Percentiles rank a stretch among this genome's conserved stretches.
Conservation (phyloP, 2,329 filamentous ascomycete species). For the Monosporascus ibericus region DNA sequence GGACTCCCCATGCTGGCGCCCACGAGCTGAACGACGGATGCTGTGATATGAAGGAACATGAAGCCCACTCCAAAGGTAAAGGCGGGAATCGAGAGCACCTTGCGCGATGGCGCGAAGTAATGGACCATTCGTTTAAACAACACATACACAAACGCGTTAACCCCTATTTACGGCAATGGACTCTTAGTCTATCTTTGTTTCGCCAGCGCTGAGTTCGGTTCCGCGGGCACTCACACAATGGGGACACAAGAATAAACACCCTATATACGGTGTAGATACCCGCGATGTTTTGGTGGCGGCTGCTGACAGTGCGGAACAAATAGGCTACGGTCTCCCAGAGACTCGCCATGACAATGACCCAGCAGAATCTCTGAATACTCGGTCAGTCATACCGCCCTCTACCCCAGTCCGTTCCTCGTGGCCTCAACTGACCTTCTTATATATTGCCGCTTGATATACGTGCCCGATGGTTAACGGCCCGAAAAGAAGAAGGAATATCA, state of each 20-base stretch:
- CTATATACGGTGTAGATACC: conserved; percentile 19
- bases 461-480: conserved; percentile 11
- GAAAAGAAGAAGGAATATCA: conserved; percentile 23
- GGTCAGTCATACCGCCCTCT: background rate
- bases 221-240: conserved; percentile 15
- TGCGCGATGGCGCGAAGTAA: conserved; percentile 32
- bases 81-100: conserved; percentile 31
- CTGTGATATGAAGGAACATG: conserved; percentile 34
- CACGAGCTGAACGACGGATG: conserved; percentile 27
- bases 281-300: conserved; percentile 19
- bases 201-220: background rate
- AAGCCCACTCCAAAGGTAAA: conserved; percentile 31
- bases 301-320: conserved; percentile 20
- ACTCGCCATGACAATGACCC: conserved; percentile 31
- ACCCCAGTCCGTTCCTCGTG: background rate
- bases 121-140: conserved; percentile 38
- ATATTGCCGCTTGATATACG: conserved; percentile 15
- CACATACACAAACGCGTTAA: conserved; percentile 44
- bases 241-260: conserved; percentile 24
- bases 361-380: conserved; percentile 22
- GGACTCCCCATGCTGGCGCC: conserved; percentile 25
- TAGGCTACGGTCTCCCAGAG: conserved; percentile 26
- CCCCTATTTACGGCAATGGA: conserved; percentile 17
- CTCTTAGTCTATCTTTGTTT: background rate
- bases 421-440: conserved; percentile 17